Evolutionary conservation across 2,329 filamentous ascomycete genomes (phyloP).

Genomic region (Colletotrichum tropicicola): DNA sequence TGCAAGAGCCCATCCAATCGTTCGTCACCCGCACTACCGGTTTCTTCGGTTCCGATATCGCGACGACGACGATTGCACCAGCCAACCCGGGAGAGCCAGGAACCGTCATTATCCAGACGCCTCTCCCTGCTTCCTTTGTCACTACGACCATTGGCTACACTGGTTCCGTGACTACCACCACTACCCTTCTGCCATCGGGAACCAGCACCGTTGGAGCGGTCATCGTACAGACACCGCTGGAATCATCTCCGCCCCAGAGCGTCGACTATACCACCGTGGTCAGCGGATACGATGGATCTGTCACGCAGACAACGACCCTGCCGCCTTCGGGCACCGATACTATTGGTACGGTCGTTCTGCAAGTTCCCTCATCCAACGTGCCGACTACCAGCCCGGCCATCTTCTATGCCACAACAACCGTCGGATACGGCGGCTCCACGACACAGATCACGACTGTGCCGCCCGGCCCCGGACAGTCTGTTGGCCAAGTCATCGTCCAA

Average conservation of each 20-base stretch:
- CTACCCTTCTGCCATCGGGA: conserved; percentile 16
- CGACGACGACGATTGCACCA: conserved; percentile 3
- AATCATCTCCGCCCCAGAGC: not conserved
- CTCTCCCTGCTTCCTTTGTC: not conserved
- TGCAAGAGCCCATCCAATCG: not conserved
- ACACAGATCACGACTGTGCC: not conserved
- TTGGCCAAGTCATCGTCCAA: not conserved
- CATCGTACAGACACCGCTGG: conserved; percentile 14
- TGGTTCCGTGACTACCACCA: not conserved
- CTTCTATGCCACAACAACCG: not conserved
- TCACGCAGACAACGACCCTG: not conserved
- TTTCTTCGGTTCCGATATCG: conserved; percentile 2
- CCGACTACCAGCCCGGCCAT: not conserved
- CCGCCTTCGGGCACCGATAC: not conserved
- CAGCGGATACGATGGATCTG: not conserved
- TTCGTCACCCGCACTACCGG: conserved; percentile 1
- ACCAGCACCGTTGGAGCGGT: conserved; percentile 12
- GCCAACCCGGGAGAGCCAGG: not conserved
- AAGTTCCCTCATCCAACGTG: not conserved
- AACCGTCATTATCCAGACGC: conserved; percentile 16
- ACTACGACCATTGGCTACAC: conserved; percentile 16
- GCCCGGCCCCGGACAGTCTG: not conserved
- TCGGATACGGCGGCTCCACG: not conserved
- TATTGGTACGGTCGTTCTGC: not conserved
- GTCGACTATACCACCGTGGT: not conserved